Percentiles rank a stretch among this genome's conserved stretches.
phyloP scores from a whole-genome alignment of 192 early-diverging fungal genomes.

The Mortierella alpina region DNA sequence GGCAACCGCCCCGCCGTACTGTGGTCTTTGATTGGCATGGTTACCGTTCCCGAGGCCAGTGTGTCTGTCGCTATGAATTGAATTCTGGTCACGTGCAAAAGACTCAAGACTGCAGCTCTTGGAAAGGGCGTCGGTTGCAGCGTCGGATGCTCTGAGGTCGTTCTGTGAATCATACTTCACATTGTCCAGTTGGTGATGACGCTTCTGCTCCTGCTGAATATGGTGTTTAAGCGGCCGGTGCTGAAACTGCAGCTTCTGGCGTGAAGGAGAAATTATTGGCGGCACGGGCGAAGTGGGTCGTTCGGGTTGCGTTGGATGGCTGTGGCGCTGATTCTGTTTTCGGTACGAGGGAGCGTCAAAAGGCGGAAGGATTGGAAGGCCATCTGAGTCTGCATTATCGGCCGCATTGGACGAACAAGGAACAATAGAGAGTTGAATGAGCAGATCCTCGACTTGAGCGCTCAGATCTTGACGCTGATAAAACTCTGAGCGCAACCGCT shows the following conservation, averaged over 20 bases:
- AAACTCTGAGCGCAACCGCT: conserved; percentile 18
- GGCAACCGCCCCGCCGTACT: too few species aligned
- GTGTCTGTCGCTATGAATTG: neutral
- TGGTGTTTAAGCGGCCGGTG: too few species aligned
- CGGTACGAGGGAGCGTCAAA: neutral
- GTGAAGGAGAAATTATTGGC: neutral
- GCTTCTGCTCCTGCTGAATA: neutral
- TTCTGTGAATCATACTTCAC: neutral
- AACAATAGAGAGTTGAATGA: conserved; percentile 32
- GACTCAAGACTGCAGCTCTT: conserved; percentile 17
- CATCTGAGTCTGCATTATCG: neutral
- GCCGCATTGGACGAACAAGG: conserved; percentile 6
- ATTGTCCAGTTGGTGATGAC: neutral
- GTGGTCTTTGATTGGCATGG: conserved; percentile 1
- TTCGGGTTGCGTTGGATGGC: neutral
- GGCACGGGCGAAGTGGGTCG: neutral
- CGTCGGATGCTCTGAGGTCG: neutral
- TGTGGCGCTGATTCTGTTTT: neutral
- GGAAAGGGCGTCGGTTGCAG: neutral
- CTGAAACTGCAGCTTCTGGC: neutral
- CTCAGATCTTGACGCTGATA: conserved; percentile 29
- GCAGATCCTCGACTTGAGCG: conserved; percentile 46
- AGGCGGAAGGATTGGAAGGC: conserved; percentile 23
- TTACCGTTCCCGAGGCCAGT: neutral
- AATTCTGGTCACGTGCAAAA: neutral